Percentiles rank a stretch among this genome's conserved stretches.
Evolutionary conservation across 1,139 yeast species (phyloP).

Genomic region (Pichia inconspicua): DNA sequence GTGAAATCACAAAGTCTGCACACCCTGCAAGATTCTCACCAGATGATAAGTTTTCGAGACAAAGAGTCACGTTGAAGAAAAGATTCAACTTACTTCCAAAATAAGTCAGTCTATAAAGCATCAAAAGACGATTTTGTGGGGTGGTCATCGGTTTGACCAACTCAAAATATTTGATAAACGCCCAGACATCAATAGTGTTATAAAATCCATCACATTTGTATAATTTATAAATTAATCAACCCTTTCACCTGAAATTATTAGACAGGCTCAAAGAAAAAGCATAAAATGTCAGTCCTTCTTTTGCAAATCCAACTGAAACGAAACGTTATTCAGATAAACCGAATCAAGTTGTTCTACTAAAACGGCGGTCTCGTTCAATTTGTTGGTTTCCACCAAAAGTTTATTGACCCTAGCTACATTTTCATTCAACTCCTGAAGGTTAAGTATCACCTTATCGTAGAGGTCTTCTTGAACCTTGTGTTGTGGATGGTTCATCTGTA

Average conservation of each 20-base stretch:
- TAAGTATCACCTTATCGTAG: slow-evolving; percentile 66
- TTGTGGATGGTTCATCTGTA: slow-evolving; percentile 53
- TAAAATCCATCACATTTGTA: neutral
- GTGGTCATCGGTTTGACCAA: neutral
- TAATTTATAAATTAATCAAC: neutral
- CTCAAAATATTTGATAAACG: no score
- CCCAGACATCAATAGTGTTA: no score
- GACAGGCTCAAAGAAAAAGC: no score
- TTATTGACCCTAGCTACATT: slow-evolving; percentile 39
- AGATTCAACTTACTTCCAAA: slow-evolving; percentile 87
- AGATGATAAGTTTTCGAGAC: slow-evolving; percentile 98
- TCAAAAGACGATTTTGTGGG: neutral
- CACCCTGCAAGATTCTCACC: slow-evolving; percentile 99
- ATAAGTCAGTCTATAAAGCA: slow-evolving; percentile 28
- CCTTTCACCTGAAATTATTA: neutral
- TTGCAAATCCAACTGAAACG: slow-evolving; percentile 12
- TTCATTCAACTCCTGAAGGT: slow-evolving; percentile 34
- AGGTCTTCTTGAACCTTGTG: slow-evolving; percentile 79
- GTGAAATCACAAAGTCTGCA: slow-evolving; percentile 96
- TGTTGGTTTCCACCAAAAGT: slow-evolving; percentile 50
- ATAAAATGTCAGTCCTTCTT: neutral
- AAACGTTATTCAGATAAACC: slow-evolving; percentile 8
- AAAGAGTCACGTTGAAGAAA: slow-evolving; percentile 96
- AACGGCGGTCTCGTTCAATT: slow-evolving; percentile 64
- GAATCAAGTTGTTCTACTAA: slow-evolving; percentile 55